Base-by-base conservation (phyloP, 768 basidiomycete genomes). In the Serendipita sp. region DNA sequence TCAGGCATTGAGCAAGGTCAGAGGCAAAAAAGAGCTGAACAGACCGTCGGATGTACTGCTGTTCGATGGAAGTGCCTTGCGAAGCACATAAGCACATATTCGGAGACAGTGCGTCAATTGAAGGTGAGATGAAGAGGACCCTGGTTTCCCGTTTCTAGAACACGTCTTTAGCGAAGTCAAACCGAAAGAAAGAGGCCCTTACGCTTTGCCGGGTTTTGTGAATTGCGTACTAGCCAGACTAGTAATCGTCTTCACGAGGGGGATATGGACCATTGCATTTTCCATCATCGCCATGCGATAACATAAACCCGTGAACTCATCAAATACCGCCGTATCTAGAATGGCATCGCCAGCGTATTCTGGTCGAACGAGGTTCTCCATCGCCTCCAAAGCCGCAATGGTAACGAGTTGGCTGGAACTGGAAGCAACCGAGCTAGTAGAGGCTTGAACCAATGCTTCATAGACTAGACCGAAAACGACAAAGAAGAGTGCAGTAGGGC, bases 401-500 rank as follows among this genome's bases (percentile, higher is more conserved):
- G 83, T 75, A 4, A 81, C 74, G 1, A 75, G 72, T 53, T 77
- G 75, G 3, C 79, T 79, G 9, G 74, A 67, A 11, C 76, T 69
- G 3, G 75, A 70, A 1, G 76, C 71, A 3, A 79, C 78, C 0
- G 82, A 75, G 62, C 89, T 82, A 0, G 83, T 73, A 1, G 85
- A 81, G 2, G 86, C 80, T 0, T 80, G 77, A 0, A 82, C 81
- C 4, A 97, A 75, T 0, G 89, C 84, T 70, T 98, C 95, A 67
- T 88, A 99, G 0, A 95, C 84, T n/a, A 98, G 80, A 11, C 95
- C 94, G 70, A 95, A 97, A 3, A 96, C 70, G 11, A 90, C 80
- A 73, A 85, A 92, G 75, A 97, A 99, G 73, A 90, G 83, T 11
- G 83, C 78, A 0, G 85, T 79, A 1, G 91, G 88, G 63, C 90